A percentile compares a stretch with the other conserved stretches of the same genome.
Conservation (phyloP, 192 early-diverging fungal genomes). For the Podochytrium sp. region DNA sequence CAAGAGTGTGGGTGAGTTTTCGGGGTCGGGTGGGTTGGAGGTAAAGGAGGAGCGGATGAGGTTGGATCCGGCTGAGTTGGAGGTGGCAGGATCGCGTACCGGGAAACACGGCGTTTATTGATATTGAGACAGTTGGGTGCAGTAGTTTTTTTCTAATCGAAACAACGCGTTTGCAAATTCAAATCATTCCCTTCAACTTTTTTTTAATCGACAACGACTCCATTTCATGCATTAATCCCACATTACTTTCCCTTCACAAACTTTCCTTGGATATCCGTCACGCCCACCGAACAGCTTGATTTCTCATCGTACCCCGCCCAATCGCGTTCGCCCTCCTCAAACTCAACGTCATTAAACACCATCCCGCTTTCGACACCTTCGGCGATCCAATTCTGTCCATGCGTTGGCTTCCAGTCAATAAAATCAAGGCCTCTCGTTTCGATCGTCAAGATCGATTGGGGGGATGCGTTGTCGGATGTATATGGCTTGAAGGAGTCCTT, state of each 20-base stretch:
- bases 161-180: background rate
- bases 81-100: background rate
- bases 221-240: background rate
- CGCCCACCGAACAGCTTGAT: constrained; percentile 66
- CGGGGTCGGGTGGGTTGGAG: background rate
- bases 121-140: background rate
- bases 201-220: too few species aligned
- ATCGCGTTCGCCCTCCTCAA: constrained; percentile 67
- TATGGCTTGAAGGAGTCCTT: constrained; percentile 54
- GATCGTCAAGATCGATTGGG: constrained; percentile 65
- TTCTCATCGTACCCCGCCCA: constrained; percentile 95
- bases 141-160: background rate
- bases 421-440: constrained; percentile 87
- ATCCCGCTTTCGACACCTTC: constrained; percentile 72
- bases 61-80: background rate
- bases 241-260: constrained; percentile 50
- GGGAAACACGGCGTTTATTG: background rate
- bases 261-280: constrained; percentile 60
- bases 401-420: constrained; percentile 72
- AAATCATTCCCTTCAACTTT: background rate
- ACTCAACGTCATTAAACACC: constrained; percentile 77
- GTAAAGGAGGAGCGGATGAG: background rate
- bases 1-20: background rate
- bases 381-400: constrained; percentile 62
- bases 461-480: constrained; percentile 60